These are phyloP conservation scores for Selaginella tamariscina DNA, from an alignment of 75 land plant species.

Conservation along the genomic window DNA sequence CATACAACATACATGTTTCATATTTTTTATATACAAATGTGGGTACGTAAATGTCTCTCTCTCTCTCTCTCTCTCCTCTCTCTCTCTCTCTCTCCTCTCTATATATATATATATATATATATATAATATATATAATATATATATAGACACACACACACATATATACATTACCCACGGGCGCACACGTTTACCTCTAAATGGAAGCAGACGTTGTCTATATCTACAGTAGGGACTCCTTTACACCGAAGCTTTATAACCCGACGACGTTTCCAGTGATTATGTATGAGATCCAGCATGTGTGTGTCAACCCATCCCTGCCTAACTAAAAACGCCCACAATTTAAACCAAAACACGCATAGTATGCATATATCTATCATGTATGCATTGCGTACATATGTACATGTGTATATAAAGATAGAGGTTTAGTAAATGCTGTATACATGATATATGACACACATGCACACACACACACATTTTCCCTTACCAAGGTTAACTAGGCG, in stretches of 20 bases:
- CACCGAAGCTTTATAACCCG: conserved; percentile 80
- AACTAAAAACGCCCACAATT: background rate
- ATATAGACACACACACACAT: background rate
- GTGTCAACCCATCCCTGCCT: conserved; percentile 98
- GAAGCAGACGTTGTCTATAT: conserved; percentile 80
- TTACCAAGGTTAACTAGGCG: conserved; percentile 82
- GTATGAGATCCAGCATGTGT: conserved; percentile 88
- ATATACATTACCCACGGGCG: background rate
- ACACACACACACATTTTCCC: no score
- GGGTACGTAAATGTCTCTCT: background rate
- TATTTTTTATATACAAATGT: no score
- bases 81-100: no score
- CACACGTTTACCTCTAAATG: conserved; percentile 59
- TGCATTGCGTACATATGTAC: no score
- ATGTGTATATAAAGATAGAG: background rate
- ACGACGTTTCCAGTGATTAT: conserved; percentile 78
- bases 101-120: no score
- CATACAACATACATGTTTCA: no score
- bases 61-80: no score
- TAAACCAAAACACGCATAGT: background rate
- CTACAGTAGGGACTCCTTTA: conserved; percentile 92
- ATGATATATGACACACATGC: no score
- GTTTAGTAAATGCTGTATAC: no score
- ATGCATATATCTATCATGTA: no score
- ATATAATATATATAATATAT: no score